phyloP scores from a whole-genome alignment of 1,139 yeast species.

The Hemisphaericaspora subhashii region DNA sequence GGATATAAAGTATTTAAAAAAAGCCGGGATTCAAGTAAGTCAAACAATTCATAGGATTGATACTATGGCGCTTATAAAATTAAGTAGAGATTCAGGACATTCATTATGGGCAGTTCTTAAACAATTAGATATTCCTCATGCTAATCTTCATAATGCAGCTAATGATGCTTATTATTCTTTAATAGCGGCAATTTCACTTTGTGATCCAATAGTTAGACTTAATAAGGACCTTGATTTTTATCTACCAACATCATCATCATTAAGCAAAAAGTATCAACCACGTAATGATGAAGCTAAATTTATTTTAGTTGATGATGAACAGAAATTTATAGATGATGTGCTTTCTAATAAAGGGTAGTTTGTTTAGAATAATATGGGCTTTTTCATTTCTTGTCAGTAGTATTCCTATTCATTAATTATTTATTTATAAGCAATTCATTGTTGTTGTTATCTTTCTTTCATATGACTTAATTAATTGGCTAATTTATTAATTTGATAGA shows the following conservation, averaged over 20 bases:
- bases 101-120: constrained; percentile 55
- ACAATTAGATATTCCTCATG: constrained; percentile 58
- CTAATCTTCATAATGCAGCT: constrained; percentile 76
- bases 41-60: constrained; percentile 40
- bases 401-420: neutral
- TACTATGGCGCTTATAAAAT: constrained; percentile 50
- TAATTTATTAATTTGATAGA: too few species aligned
- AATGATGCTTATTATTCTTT: constrained; percentile 80
- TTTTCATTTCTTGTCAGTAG: neutral
- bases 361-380: neutral
- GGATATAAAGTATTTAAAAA: constrained; percentile 56
- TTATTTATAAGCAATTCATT: too few species aligned
- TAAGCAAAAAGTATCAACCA: neutral
- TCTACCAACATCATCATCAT: neutral
- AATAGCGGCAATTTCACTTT: constrained; percentile 50
- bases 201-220: constrained; percentile 47
- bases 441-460: too few species aligned
- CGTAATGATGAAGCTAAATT: constrained; percentile 4
- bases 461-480: too few species aligned
- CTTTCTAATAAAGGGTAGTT: too few species aligned
- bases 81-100: constrained; percentile 45
- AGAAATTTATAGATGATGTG: neutral
- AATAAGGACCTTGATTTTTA: constrained; percentile 20
- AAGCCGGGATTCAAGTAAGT: constrained; percentile 44
- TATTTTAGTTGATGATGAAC: constrained; percentile 6